phyloP scores from a whole-genome alignment of 106 monocot species.

The Allium fistulosum region DNA sequence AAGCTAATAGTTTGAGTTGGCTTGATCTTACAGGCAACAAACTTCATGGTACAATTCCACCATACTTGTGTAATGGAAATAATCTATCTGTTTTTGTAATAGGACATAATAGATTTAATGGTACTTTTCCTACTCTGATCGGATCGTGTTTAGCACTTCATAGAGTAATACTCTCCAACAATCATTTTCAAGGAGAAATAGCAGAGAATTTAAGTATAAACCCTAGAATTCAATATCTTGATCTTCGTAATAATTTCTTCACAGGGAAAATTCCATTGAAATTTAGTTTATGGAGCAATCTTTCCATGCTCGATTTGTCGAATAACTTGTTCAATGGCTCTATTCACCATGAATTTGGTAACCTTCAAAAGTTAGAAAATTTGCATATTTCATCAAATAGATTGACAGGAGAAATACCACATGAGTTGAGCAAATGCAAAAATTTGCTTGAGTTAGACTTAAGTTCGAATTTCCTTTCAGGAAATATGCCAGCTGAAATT shows the following conservation, averaged over 20 bases:
- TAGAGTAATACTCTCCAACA: constrained; percentile 48
- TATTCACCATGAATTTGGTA: constrained; percentile 43
- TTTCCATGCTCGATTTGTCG: constrained; percentile 64
- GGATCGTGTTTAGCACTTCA: constrained; percentile 28
- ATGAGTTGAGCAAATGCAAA: constrained; percentile 35
- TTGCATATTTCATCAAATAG: constrained; percentile 41
- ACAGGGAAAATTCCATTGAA: constrained; percentile 34
- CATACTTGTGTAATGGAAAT: constrained; percentile 36
- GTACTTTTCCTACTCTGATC: constrained; percentile 38
- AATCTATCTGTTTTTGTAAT: constrained; percentile 38
- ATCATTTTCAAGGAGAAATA: constrained; percentile 33
- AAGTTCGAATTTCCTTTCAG: constrained; percentile 44
- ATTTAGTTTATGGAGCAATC: constrained; percentile 34
- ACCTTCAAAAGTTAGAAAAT: constrained; percentile 33
- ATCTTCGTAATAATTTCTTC: constrained; percentile 51
- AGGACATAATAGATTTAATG: constrained; percentile 48
- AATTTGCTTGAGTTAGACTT: constrained; percentile 44
- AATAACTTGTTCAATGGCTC: constrained; percentile 45
- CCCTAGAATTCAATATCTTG: constrained; percentile 42
- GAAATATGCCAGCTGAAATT: constrained; percentile 37
- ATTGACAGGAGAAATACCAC: constrained; percentile 48
- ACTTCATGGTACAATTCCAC: constrained; percentile 53
- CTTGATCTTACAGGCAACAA: constrained; percentile 51
- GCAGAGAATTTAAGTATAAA: constrained; percentile 27
- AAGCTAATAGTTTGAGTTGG: constrained; percentile 29